Conservation (phyloP, 2,329 filamentous ascomycete genomes). For the Dactylellina sp. region DNA sequence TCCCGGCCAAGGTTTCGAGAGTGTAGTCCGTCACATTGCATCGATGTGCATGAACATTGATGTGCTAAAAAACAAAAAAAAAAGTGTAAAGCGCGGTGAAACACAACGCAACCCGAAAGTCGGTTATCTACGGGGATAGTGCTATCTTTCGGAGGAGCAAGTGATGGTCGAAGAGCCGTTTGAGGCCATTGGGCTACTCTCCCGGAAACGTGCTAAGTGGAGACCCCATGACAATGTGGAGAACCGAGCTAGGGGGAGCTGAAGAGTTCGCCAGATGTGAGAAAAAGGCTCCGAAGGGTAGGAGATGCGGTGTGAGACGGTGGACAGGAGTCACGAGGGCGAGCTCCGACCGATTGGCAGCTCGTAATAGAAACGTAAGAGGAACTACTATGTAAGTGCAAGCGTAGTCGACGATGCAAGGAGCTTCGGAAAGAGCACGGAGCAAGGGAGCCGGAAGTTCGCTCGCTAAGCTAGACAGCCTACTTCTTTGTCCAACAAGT, state of each 20-base stretch:
- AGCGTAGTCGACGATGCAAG: conserved; percentile 36
- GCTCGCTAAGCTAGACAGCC: conserved; percentile 6
- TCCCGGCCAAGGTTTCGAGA: conserved; percentile 15
- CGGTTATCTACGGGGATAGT: conserved; percentile 53
- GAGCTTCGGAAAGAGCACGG: conserved; percentile 35
- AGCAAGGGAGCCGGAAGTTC: conserved; percentile 4
- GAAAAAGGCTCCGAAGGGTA: conserved; percentile 57
- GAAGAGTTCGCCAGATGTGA: conserved; percentile 47
- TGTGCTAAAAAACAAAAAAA: conserved; percentile 7
- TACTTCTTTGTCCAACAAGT: conserved; percentile 12
- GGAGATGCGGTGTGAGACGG: conserved; percentile 46
- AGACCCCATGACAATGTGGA: conserved; percentile 48
- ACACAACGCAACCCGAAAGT: conserved; percentile 41
- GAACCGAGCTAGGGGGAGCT: conserved; percentile 39
- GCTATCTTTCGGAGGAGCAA: conserved; percentile 5
- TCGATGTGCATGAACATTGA: conserved; percentile 25
- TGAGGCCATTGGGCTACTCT: conserved; percentile 33
- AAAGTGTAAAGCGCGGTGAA: conserved; percentile 30
- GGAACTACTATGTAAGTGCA: conserved; percentile 37
- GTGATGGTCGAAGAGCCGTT: conserved; percentile 17
- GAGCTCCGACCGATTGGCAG: conserved; percentile 36
- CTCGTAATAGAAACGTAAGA: conserved; percentile 57
- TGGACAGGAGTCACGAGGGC: conserved; percentile 46
- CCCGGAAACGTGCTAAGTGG: conserved; percentile 48
- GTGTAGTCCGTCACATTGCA: conserved; percentile 22